A percentile compares a stretch with the other conserved stretches of the same genome.
Evolutionary conservation across 2,329 filamentous ascomycete species (phyloP).

Genomic region (Pestalotiopsis sp.): DNA sequence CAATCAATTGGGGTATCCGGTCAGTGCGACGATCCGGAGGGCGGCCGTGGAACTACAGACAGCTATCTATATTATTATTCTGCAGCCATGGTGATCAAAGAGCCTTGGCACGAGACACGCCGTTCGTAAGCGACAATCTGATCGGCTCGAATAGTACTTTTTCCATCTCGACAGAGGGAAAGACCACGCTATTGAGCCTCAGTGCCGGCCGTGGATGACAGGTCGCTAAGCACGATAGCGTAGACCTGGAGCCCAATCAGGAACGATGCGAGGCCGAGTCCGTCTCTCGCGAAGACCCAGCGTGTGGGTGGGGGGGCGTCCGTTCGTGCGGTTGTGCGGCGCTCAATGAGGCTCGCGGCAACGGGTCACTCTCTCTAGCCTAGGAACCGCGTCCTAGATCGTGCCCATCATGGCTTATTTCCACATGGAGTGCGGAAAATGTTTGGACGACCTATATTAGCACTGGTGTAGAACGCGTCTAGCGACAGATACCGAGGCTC

Average conservation of each 20-base stretch:
- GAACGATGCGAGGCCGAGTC: neutral
- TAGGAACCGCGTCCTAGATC: neutral
- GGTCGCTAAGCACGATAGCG: neutral
- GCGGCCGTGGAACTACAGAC: neutral
- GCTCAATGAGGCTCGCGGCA: neutral
- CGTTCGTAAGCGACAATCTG: neutral
- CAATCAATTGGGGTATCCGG: neutral
- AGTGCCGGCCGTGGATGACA: neutral
- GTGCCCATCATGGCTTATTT: neutral
- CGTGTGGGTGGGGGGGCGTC: neutral
- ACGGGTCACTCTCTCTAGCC: constrained; percentile 13
- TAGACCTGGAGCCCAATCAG: neutral
- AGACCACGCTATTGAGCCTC: neutral
- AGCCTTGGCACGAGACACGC: neutral
- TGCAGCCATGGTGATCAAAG: neutral
- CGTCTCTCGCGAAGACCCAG: neutral
- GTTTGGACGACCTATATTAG: neutral
- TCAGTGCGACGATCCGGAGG: neutral
- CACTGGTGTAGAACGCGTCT: neutral
- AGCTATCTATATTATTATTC: neutral
- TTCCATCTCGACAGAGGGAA: neutral
- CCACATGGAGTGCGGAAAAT: neutral
- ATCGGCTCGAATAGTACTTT: neutral
- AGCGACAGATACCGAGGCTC: neutral
- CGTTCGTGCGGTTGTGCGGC: neutral